Evolutionary conservation across 1,284 basidiomycete species (phyloP), one percentile per base, ranked within the genome.

Genomic region (Limonomyces culmigenus): DNA sequence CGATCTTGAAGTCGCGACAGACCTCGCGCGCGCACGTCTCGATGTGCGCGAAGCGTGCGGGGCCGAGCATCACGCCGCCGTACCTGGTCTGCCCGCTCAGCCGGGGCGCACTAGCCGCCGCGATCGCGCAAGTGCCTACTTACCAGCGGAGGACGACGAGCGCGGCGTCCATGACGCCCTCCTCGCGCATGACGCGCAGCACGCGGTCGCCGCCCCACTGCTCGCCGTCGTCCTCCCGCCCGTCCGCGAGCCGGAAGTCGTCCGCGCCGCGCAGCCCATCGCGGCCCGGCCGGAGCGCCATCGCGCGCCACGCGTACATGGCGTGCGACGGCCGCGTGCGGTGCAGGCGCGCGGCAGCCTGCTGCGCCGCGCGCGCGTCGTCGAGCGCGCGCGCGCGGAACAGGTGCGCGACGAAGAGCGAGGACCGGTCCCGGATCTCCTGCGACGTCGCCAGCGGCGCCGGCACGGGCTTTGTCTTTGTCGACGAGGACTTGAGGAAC

Each of bases 141-240:
- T 45, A 81, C 76, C 78, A 79, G 37, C 81, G 67, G 53, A 69
- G 75, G 29, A 85, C 77, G 39, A 85, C 60, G 6, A 85, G 74
- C 2, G 78, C 73, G 2, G 74, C 66, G 40, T 72, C 69, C 25
- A 69, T 50, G 33, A 59, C 60, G 1, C 70, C 76, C 45, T 75
- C 65, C 29, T 61, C 60, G 48, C 74, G 67, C 68, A 89, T 76
- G n/a, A 74, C 66, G 45, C 66, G 69, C 44, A 83, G 53, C 21
- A 84, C 61, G 40, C 60, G 63, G 4, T 54, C 59, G 16, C 76
- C 74, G n/a, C 67, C 78, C 60, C 69, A 71, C 43, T 65, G 64
- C 53, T 84, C 80, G 4, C 73, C 76, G 35, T 81, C 81, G 44
- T 85, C 81, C 29, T 73, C 67, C 44, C 57, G 64, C 2, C 70